Base-by-base conservation (phyloP, 31 red algal genomes). In the Odonthalia washingtoniensis region DNA sequence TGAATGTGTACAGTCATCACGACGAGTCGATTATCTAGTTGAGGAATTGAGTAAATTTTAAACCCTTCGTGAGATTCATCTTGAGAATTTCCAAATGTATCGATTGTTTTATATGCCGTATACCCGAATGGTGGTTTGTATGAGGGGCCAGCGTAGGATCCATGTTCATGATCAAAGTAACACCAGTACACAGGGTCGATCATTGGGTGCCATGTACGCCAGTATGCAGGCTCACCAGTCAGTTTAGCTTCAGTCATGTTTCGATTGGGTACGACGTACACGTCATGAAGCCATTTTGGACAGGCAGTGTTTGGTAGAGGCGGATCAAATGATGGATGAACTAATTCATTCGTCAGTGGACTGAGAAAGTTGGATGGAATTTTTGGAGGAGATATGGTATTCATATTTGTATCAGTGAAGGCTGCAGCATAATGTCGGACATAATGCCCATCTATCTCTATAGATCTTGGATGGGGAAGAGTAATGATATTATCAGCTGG, bases 151-250 rank as follows among this genome's bases (percentile, higher is more conserved):
- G 85, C 74, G 34, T 70, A 88, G 5, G 81, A 77, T 16, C 89
- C 89, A 74, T 91, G 89, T 44, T 85, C 89, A 45, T 91, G 89
- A 4, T 72, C 80, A 31, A 60, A 85, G 32, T 84, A 80, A 46
- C 89, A 91, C 74, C 82, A 91, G 44, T 85, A 91, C 16, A 91
- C 63, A 43, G 68, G 68, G 57, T 91, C 89, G 26, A 91, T 77
- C 37, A 52, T 31, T 31, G 81, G 43, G 66, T 91, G 89, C 89
- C 89, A 91, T 18, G 81, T 91, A 30, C 74, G 53, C 80, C 80
- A 91, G 17, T 61, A 53, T 41, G 74, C 2, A 18, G 70, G 70
- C 52, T 61, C 52, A 14, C 24, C 24, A 17, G 14, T 24, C 24
- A 17, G 14, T 14, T 24, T 14, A 61, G 52, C 52, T 24, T 14